Evolutionary conservation across 2,329 filamentous ascomycete species (phyloP).

Genomic region (Lachnellula occidentalis): DNA sequence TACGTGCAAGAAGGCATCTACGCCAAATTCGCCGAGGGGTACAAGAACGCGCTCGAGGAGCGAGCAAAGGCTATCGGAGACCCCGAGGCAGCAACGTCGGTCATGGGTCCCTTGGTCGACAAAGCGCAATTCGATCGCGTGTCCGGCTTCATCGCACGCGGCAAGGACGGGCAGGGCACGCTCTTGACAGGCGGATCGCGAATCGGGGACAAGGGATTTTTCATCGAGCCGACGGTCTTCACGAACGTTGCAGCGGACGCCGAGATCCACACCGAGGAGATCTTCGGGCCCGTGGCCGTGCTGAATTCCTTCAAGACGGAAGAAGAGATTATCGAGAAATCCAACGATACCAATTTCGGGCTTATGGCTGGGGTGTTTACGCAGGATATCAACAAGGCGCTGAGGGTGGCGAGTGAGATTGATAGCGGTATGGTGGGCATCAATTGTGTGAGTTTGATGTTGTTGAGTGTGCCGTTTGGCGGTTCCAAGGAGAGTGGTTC

Average conservation of each 20-base stretch:
- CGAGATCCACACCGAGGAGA: conserved; percentile 21
- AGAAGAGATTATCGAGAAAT: conserved; percentile 46
- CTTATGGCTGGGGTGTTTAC: conserved; percentile 50
- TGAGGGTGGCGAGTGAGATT: conserved; percentile 39
- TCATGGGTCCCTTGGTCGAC: conserved; percentile 53
- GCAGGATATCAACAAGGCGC: conserved; percentile 37
- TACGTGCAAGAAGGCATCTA: conserved; percentile 61
- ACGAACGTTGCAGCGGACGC: conserved; percentile 37
- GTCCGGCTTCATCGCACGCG: conserved; percentile 16
- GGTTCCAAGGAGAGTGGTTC: conserved; percentile 24
- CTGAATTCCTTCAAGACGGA: conserved; percentile 54
- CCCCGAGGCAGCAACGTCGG: conserved; percentile 51
- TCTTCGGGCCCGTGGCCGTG: conserved; percentile 52
- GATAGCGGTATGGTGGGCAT: conserved; percentile 52
- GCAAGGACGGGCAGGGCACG: conserved; percentile 23
- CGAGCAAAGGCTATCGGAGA: conserved; percentile 53
- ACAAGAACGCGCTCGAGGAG: conserved; percentile 55
- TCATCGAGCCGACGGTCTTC: conserved; percentile 23
- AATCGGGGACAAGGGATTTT: conserved; percentile 9
- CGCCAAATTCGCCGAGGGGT: conserved; percentile 50
- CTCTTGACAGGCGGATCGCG: conserved; percentile 11
- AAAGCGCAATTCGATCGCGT: conserved; percentile 23
- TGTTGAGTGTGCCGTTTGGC: conserved; percentile 20
- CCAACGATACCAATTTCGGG: conserved; percentile 53
- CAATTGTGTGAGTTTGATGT: conserved; percentile 33